phyloP scores from a whole-genome alignment of 2,329 filamentous ascomycete species.

The Curvularia verruculosa region DNA sequence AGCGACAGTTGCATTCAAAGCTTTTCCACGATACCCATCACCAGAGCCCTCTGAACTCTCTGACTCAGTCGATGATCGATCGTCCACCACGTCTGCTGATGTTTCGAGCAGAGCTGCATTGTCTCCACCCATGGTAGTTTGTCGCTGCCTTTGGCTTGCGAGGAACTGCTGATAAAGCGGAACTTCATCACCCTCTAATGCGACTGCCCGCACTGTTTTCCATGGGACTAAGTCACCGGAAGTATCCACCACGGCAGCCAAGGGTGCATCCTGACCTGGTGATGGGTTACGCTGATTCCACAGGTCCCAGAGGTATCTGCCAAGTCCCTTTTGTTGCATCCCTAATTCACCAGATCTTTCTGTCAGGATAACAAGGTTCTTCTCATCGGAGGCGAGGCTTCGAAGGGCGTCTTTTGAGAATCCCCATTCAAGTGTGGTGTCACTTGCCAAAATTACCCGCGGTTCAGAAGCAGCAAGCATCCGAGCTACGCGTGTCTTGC shows the following conservation, averaged over 20 bases:
- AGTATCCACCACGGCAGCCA: conserved; percentile 68
- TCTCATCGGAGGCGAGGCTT: conserved; percentile 73
- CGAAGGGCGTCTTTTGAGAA: conserved; percentile 84
- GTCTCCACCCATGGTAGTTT: conserved; percentile 76
- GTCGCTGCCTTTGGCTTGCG: conserved; percentile 83
- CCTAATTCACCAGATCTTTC: conserved; percentile 65
- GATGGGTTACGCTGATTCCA: conserved; percentile 43
- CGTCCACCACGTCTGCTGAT: conserved; percentile 76
- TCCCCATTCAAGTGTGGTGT: conserved; percentile 90
- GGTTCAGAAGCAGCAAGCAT: conserved; percentile 63
- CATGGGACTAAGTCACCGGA: conserved; percentile 55
- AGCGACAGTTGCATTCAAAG: conserved; percentile 84
- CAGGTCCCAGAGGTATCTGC: conserved; percentile 74
- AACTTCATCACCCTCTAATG: conserved; percentile 77
- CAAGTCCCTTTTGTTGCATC: conserved; percentile 56
- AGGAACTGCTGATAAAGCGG: conserved; percentile 89
- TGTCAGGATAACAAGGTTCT: conserved; percentile 86
- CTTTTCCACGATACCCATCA: conserved; percentile 74
- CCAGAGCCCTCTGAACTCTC: conserved; percentile 89
- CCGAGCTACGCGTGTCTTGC: conserved; percentile 77
- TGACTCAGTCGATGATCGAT: conserved; percentile 83
- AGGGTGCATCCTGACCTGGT: conserved; percentile 32
- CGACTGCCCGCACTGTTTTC: conserved; percentile 57
- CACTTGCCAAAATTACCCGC: conserved; percentile 87
- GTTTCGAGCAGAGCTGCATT: conserved; percentile 68